phyloP scores from a whole-genome alignment of 768 basidiomycete species.

The Cystobasidium ongulense region DNA sequence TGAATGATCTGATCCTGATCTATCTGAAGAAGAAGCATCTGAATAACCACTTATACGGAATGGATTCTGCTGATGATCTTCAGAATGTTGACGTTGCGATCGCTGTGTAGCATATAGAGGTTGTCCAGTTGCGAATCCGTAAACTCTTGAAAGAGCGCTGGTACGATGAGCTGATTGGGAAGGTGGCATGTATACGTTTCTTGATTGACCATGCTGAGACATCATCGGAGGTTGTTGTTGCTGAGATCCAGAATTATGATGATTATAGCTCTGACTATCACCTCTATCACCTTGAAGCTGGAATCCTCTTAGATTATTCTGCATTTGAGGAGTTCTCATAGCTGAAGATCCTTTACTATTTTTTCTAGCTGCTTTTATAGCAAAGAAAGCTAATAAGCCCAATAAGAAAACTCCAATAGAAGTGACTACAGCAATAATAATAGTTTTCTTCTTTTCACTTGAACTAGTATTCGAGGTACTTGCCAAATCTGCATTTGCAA shows the following conservation, averaged over 20 bases:
- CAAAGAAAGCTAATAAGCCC: constrained; percentile 36
- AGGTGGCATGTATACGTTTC: background rate
- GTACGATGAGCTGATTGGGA: background rate
- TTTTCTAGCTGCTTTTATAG: constrained; percentile 32
- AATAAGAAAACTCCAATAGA: constrained; percentile 37
- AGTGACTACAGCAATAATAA: constrained; percentile 41
- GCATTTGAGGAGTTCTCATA: background rate
- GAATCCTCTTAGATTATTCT: constrained; percentile 8
- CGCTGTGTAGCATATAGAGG: background rate
- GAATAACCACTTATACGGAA: constrained; percentile 13
- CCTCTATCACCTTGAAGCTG: constrained; percentile 2
- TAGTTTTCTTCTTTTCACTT: constrained; percentile 36
- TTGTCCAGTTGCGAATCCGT: background rate
- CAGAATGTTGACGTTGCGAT: background rate
- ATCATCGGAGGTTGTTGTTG: background rate
- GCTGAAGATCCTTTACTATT: constrained; percentile 11
- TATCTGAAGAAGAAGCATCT: background rate
- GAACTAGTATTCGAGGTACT: background rate
- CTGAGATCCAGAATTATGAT: background rate
- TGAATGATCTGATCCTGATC: constrained; percentile 3
- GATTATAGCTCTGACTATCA: background rate
- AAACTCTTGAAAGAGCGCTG: background rate
- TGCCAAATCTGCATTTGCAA: background rate
- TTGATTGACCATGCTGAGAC: background rate
- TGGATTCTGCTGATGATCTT: constrained; percentile 1